Percentiles rank a stretch among this genome's conserved stretches.
phyloP scores from a whole-genome alignment of 345 rosid species.

The Lepidium africanum region DNA sequence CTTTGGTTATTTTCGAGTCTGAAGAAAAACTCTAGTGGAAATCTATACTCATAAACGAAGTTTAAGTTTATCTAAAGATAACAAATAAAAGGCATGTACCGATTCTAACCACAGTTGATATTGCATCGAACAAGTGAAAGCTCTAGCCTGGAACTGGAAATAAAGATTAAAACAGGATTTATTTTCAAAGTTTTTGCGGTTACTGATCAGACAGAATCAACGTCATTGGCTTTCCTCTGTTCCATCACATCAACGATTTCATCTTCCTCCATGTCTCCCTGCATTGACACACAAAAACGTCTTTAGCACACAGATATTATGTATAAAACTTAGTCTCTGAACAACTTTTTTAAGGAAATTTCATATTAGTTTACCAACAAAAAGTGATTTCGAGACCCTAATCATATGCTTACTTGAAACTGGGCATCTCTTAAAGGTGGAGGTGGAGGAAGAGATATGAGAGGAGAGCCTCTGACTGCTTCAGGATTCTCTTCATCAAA shows the following conservation, averaged over 20 bases:
- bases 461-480: constrained; percentile 35
- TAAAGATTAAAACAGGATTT: background rate
- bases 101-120: background rate
- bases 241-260: constrained; percentile 26
- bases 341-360: too few species aligned
- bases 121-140: background rate
- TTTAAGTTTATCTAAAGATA: background rate
- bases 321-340: background rate
- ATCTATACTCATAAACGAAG: background rate
- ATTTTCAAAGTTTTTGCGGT: background rate
- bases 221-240: constrained; percentile 12
- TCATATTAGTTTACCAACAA: background rate
- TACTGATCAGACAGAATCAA: constrained; percentile 11
- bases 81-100: background rate
- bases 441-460: constrained; percentile 42
- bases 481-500: constrained; percentile 43
- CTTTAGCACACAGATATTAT: background rate
- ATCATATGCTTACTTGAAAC: constrained; percentile 14
- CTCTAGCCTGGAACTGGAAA: too few species aligned
- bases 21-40: background rate
- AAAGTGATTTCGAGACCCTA: background rate
- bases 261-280: constrained; percentile 38
- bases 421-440: constrained; percentile 35
- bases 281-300: background rate
- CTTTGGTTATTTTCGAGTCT: background rate